Evolutionary conservation across 306 rosid species (phyloP), one percentile per base, ranked within the genome.

Genomic region (Prunus campanulata): DNA sequence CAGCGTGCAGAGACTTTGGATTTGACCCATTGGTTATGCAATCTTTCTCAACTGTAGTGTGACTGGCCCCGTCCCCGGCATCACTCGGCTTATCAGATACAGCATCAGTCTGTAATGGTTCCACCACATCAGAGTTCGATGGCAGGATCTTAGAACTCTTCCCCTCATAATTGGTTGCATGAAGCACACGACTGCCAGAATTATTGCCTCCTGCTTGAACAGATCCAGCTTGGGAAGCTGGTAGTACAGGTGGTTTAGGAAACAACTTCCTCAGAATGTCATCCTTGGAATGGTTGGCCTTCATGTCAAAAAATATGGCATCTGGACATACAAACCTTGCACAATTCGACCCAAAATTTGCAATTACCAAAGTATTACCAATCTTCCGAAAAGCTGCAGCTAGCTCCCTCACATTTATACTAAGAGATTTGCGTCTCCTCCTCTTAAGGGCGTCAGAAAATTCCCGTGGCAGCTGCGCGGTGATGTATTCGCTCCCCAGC

Each of bases 341-440:
- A 59, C 71, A 35, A 54, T 70, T 70, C 42, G 67, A 29, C 51
- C 70, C 56, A 32, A 81, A 76, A 49, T 76, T 68, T 27, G 79
- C 91, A 78, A 85, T 67, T 2, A 89, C 88, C 79, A 91, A 74
- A 42, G 90, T 84, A 80, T 91, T 86, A 60, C 56, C 84, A 54
- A 86, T 68, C 72, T 64, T 29, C 68, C 77, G 76, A 66, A 91
- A 84, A 47, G 89, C 90, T 72, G 71, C 76, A 2, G 90, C 93
- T 52, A 84, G 65, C 71, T 67, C 82, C 25, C 78, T 66, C 46
- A 83, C 44, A 24, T 68, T 60, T 16, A 57, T 52, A 70, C 3
- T 42, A 9, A 19, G 3, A 60, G 25, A 66, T 15, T 30, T 2
- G 48, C 3, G 55, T 8, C 51, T 79, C 74, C 51, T 50, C 55